These are phyloP conservation scores for Penicillium nordicum DNA, from an alignment of 2,329 filamentous ascomycete genomes.

Conservation along the genomic window DNA sequence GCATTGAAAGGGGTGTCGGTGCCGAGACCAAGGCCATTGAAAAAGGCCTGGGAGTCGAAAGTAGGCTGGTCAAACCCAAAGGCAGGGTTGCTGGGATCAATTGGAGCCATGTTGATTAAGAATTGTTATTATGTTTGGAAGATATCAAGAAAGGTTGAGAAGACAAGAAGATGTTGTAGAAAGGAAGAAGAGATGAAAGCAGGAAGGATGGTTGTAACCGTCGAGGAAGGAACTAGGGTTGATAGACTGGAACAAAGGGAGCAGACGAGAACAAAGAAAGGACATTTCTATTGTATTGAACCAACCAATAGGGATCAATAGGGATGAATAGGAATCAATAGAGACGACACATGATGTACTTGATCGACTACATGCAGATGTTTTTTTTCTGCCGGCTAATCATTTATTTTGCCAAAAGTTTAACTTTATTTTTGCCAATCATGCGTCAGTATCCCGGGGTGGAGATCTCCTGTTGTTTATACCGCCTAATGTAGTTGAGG, in stretches of 20 bases:
- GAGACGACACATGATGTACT: neutral
- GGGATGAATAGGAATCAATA: neutral
- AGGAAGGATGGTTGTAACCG: neutral
- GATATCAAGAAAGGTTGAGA: neutral
- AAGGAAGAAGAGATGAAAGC: neutral
- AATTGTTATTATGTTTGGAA: neutral
- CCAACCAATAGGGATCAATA: neutral
- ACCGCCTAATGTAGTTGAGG: neutral
- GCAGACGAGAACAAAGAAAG: neutral
- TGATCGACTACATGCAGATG: neutral
- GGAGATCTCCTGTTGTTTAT: accelerated
- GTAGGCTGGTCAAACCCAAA: neutral
- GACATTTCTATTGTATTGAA: neutral
- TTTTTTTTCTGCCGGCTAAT: slow-evolving; percentile 4
- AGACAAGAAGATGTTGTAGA: neutral
- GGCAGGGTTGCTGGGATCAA: neutral
- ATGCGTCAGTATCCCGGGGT: accelerated
- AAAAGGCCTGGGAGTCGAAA: neutral
- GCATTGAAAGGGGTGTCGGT: neutral
- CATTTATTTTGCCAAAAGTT: neutral
- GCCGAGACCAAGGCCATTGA: neutral
- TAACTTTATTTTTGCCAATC: neutral
- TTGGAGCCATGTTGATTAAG: neutral
- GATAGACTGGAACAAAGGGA: neutral
- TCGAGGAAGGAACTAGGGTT: neutral